These are phyloP conservation scores for Phytophthora crassamura DNA, from an alignment of 352 stramenopile species.

Conservation along the genomic window DNA sequence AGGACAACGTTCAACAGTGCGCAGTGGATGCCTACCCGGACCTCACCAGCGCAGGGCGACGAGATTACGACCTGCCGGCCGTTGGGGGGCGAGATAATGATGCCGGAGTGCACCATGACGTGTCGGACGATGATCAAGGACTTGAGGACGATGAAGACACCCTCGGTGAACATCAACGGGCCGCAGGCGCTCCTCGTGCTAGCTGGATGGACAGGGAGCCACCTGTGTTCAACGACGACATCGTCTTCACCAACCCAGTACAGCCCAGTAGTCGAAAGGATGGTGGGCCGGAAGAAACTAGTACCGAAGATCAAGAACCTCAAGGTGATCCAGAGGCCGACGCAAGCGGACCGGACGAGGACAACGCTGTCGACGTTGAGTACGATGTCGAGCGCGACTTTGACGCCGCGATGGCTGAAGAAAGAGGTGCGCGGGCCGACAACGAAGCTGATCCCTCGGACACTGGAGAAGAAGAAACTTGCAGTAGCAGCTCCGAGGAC, in stretches of 20 bases:
- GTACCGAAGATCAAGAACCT: neutral
- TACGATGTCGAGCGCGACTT: too few species aligned
- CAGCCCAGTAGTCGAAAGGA: neutral
- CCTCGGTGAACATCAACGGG: neutral
- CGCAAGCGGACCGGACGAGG: neutral
- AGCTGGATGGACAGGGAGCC: constrained; percentile 4
- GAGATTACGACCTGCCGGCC: constrained; percentile 10
- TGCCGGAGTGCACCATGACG: neutral
- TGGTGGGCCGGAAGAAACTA: neutral
- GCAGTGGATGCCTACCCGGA: neutral
- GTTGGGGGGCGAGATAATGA: neutral
- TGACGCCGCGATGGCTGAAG: too few species aligned
- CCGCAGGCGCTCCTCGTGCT: neutral
- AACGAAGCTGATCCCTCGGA: neutral
- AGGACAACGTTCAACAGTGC: neutral
- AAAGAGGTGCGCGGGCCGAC: neutral
- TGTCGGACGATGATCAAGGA: neutral
- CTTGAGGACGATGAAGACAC: neutral
- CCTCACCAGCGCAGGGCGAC: neutral
- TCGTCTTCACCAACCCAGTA: neutral
- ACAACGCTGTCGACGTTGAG: neutral
- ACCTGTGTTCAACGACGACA: neutral
- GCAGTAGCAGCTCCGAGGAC: too few species aligned
- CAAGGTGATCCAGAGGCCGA: neutral
- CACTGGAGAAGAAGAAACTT: too few species aligned